Percentiles rank a stretch among this genome's conserved stretches.
Conservation (phyloP, 2,329 filamentous ascomycete species). For the Colletotrichum shisoi region DNA sequence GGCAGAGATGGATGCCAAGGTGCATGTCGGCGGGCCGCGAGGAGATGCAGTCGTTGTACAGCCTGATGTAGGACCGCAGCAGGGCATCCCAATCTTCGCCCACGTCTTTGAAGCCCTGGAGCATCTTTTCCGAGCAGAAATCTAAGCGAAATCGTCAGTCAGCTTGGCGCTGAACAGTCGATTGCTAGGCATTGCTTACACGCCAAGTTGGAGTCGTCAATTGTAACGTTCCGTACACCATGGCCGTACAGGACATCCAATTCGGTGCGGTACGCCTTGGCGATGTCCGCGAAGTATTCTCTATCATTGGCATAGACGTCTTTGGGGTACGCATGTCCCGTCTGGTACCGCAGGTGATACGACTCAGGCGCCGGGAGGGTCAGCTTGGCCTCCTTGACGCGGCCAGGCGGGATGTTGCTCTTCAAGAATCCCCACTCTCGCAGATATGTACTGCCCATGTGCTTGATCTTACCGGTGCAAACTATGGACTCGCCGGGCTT, state of each 20-base stretch:
- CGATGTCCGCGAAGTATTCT: slow-evolving; percentile 66
- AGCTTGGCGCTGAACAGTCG: no score
- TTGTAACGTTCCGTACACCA: slow-evolving; percentile 65
- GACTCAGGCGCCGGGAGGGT: slow-evolving; percentile 69
- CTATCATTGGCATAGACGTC: slow-evolving; percentile 64
- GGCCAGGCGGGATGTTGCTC: slow-evolving; percentile 62
- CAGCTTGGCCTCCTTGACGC: slow-evolving; percentile 70
- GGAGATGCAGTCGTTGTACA: slow-evolving; percentile 75
- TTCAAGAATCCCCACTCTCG: slow-evolving; percentile 55
- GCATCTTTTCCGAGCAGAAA: slow-evolving; percentile 69
- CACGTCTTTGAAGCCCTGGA: slow-evolving; percentile 38
- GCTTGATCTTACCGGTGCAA: slow-evolving; percentile 58
- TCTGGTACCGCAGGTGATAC: slow-evolving; percentile 69
- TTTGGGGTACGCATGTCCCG: slow-evolving; percentile 63
- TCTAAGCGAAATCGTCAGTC: slow-evolving; percentile 44
- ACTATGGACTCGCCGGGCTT: slow-evolving; percentile 58
- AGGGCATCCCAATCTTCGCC: slow-evolving; percentile 57
- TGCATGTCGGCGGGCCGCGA: slow-evolving; percentile 71
- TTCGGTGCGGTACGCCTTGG: slow-evolving; percentile 63
- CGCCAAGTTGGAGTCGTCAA: slow-evolving; percentile 69
- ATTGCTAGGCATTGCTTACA: slow-evolving; percentile 39
- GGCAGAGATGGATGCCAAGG: slow-evolving; percentile 73
- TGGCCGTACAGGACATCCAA: slow-evolving; percentile 63
- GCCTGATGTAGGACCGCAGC: slow-evolving; percentile 73
- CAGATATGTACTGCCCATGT: slow-evolving; percentile 55